Base-by-base conservation (phyloP, 1,284 basidiomycete genomes). In the Leucocoprinus gongylophorus region DNA sequence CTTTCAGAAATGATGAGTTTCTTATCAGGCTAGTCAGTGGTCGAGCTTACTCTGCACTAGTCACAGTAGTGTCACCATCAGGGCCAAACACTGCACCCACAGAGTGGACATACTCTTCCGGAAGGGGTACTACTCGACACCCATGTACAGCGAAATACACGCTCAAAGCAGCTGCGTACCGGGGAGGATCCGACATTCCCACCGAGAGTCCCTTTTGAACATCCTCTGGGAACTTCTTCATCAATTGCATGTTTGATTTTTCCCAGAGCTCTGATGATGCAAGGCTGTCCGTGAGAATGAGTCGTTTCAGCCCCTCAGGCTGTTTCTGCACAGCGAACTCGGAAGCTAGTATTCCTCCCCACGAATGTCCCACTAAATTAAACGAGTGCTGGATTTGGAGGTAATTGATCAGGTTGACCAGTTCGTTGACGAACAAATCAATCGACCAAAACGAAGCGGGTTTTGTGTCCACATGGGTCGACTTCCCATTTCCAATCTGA, bases 271-370 rank as follows among this genome's bases (percentile, higher is more conserved):
- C 49, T 50, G 68, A 68, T n/a, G 60, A 61, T 7, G 68, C 63
- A 15, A 66, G 62, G 12, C 67, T 62, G 42, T 67, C 61, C 10
- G 67, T 52, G 7, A 78, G 54, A 15, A 77, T 56, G 7, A 80
- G 64, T 5, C 59, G 65, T 41, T 65, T 66, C n/a, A 80, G 53
- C 1, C 74, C 73, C 3, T 54, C 51, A 0, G 75, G 75, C 3
- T 55, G 57, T 40, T 66, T 47, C 23, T 26, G 23, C 41, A 67
- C 61, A 42, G 57, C 61, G 39, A 67, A 70, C 28, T 67, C 59
- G 0, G 69, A 62, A 0, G 63, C 75, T n/a, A 79, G 62, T 65
- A 78, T 78, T 7, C 60, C 74, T n/a, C 77, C 78, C 72, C 73
- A 78, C 15, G 73, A 77, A 44, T 78, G 76, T 0, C 76, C 77